phyloP scores from a whole-genome alignment of 306 rosid species.

The Cicer pinnatifidum region DNA sequence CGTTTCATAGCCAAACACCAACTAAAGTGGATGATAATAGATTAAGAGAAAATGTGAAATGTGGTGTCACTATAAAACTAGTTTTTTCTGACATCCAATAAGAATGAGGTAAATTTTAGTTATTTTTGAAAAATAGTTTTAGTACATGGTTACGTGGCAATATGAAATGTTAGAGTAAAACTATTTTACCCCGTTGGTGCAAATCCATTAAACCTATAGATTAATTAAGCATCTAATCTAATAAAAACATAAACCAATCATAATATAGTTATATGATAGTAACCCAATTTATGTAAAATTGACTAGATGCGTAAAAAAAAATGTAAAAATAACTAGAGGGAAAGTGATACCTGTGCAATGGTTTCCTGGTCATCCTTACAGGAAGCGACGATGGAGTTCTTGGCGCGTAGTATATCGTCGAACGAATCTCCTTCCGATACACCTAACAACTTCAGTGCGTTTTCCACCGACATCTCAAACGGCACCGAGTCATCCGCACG shows the following conservation, averaged over 20 bases:
- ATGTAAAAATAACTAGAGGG: not conserved
- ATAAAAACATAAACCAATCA: not conserved
- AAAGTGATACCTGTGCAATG: slow-evolving; percentile 64
- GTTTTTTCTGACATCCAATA: no score
- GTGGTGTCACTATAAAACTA: no score
- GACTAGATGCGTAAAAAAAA: not conserved
- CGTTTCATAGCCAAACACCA: no score
- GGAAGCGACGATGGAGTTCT: slow-evolving; percentile 69
- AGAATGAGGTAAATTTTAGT: no score
- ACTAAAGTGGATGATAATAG: no score
- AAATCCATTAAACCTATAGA: no score
- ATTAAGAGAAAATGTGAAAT: no score
- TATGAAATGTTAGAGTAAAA: no score
- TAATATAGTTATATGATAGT: not conserved
- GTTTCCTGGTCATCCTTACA: slow-evolving; percentile 78
- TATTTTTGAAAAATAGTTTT: no score
- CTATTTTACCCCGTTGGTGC: no score
- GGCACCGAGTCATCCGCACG: slow-evolving; percentile 86
- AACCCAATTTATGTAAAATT: not conserved
- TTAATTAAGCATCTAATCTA: not conserved
- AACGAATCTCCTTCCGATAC: slow-evolving; percentile 91
- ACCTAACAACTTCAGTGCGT: slow-evolving; percentile 87
- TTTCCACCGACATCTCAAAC: slow-evolving; percentile 91
- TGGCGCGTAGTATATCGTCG: slow-evolving; percentile 94
- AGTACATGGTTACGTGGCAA: no score